These are phyloP conservation scores for Apiotrichum sp. DNA, from an alignment of 1,284 basidiomycete genomes.

Conservation along the genomic window DNA sequence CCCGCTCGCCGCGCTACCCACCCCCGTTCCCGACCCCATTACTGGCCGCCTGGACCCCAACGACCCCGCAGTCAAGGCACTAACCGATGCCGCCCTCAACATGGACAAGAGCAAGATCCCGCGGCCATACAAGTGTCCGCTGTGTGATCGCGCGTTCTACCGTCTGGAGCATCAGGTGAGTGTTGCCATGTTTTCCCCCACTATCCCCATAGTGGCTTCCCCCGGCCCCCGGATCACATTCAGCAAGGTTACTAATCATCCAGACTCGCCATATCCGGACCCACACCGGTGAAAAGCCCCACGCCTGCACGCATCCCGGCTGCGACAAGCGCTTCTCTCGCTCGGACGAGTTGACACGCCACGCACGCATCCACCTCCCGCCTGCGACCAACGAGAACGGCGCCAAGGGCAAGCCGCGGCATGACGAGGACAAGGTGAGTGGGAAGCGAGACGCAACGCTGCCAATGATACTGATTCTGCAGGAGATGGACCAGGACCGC, in stretches of 20 bases:
- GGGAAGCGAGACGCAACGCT: too few species aligned
- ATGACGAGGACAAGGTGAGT: conserved; percentile 32
- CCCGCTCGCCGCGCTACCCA: conserved; percentile 17
- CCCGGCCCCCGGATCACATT: conserved; percentile 50
- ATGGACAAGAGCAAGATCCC: conserved; percentile 54
- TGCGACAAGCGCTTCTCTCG: conserved; percentile 98
- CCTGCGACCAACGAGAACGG: conserved; percentile 30
- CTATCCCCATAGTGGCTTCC: conserved; percentile 90
- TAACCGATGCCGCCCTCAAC: conserved; percentile 47
- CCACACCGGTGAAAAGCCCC: conserved; percentile 97
- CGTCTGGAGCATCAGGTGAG: conserved; percentile 84
- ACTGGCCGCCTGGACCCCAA: conserved; percentile 48
- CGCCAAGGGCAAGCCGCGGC: conserved; percentile 24
- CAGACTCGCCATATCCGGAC: conserved; percentile 97
- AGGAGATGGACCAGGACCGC: conserved; percentile 36
- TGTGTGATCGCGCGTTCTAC: conserved; percentile 86
- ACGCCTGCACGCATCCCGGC: conserved; percentile 83
- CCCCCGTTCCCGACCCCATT: conserved; percentile 44
- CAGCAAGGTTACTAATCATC: conserved; percentile 21
- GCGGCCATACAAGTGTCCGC: conserved; percentile 88
- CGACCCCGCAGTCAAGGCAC: conserved; percentile 47
- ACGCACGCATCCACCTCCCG: conserved; percentile 80
- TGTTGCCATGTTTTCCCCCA: conserved; percentile 18
- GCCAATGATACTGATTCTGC: too few species aligned
- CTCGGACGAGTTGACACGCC: conserved; percentile 93